Percentiles rank a stretch among this genome's conserved stretches.
Evolutionary conservation across 2,329 filamentous ascomycete genomes (phyloP).

Genomic region (Botrytis galanthina): DNA sequence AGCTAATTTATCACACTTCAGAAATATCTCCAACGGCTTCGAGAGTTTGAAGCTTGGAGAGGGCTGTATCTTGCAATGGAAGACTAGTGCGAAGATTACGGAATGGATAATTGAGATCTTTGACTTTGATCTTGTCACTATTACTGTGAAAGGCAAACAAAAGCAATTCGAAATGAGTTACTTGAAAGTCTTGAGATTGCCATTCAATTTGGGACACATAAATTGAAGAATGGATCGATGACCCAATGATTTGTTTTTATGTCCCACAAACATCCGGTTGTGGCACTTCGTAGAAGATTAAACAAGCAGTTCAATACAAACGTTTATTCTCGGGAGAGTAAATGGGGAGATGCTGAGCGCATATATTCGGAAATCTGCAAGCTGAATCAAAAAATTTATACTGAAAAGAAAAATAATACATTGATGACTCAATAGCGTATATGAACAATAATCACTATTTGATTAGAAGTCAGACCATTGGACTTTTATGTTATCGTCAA

Average conservation of each 20-base stretch:
- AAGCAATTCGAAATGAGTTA: background rate
- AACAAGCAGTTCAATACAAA: background rate
- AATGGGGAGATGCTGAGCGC: background rate
- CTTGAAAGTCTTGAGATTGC: background rate
- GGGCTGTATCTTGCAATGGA: background rate
- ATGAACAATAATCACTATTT: background rate
- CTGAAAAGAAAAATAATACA: background rate
- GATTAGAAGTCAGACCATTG: background rate
- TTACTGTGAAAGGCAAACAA: background rate
- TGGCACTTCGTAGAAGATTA: background rate
- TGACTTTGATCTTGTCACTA: background rate
- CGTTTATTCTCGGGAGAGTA: background rate
- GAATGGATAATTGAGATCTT: too few relatives aligned
- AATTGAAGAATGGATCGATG: background rate
- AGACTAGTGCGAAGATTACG: background rate
- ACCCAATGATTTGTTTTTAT: conserved; percentile 10
- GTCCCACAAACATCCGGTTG: background rate
- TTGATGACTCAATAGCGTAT: background rate
- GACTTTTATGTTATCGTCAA: background rate
- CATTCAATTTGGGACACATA: background rate
- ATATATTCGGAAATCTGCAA: background rate
- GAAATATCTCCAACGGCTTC: background rate
- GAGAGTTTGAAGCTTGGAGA: too few relatives aligned
- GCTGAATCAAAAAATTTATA: background rate
- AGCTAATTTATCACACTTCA: background rate